A percentile compares a stretch with the other conserved stretches of the same genome.
Evolutionary conservation across 768 basidiomycete genomes (phyloP).

Genomic region (Lentinula sp.): DNA sequence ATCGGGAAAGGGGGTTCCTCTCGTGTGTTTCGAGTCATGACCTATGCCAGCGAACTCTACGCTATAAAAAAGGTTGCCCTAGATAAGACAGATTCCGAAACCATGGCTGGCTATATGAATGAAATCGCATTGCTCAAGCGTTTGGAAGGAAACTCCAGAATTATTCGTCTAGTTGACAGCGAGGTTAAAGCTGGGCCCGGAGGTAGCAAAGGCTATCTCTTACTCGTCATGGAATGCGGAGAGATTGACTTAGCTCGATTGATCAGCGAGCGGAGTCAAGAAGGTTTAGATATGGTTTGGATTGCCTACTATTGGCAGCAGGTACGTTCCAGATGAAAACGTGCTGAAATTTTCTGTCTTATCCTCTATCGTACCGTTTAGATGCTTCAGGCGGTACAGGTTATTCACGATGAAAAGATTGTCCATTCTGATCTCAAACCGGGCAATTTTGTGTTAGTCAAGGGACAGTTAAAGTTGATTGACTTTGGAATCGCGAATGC

Average conservation of each 20-base stretch:
- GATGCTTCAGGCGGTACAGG: slow-evolving; percentile 99
- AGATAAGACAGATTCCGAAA: slow-evolving; percentile 84
- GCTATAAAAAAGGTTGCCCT: slow-evolving; percentile 92
- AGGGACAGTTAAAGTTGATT: slow-evolving; percentile 92
- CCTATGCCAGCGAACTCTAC: slow-evolving; percentile 65
- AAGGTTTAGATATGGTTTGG: slow-evolving; percentile 89
- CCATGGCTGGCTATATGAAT: slow-evolving; percentile 90
- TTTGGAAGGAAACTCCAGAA: slow-evolving; percentile 89
- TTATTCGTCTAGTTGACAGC: slow-evolving; percentile 88
- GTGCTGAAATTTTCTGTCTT: background rate
- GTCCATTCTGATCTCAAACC: slow-evolving; percentile 98
- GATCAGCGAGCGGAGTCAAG: slow-evolving; percentile 77
- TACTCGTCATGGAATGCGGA: slow-evolving; percentile 95
- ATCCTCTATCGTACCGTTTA: slow-evolving; percentile 21
- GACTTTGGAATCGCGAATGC: slow-evolving; percentile 99
- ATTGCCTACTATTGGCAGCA: slow-evolving; percentile 97
- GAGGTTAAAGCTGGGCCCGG: slow-evolving; percentile 73
- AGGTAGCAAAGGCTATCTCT: slow-evolving; percentile 66
- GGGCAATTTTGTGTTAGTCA: slow-evolving; percentile 95
- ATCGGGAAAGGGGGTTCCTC: slow-evolving; percentile 94
- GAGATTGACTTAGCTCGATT: slow-evolving; percentile 88
- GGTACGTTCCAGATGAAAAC: slow-evolving; percentile 35
- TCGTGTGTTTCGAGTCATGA: slow-evolving; percentile 91
- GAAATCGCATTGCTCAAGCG: slow-evolving; percentile 91
- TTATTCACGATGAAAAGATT: slow-evolving; percentile 97